Percentiles rank a stretch among this genome's conserved stretches.
phyloP scores from a whole-genome alignment of 352 stramenopile genomes.

The Phytophthora melonis region DNA sequence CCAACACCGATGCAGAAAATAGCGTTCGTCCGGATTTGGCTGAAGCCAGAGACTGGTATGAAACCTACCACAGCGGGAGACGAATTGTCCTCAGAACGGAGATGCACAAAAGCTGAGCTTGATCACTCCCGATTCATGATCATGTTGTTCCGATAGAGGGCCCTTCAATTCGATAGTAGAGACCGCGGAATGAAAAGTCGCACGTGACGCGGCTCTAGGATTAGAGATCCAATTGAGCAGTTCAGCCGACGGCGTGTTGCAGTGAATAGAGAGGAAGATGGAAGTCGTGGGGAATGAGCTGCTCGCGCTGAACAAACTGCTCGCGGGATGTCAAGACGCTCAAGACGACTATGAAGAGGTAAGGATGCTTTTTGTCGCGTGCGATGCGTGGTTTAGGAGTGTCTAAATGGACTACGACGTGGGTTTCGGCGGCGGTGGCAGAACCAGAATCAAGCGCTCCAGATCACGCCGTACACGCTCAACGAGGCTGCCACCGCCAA shows the following conservation, averaged over 20 bases:
- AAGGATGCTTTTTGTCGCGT: not conserved
- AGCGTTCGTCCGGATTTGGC: conserved; percentile 33
- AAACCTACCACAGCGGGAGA: conserved; percentile 19
- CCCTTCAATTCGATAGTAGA: not conserved
- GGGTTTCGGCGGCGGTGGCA: not conserved
- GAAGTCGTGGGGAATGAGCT: conserved; percentile 44
- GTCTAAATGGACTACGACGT: not conserved
- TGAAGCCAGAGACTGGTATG: conserved; percentile 7
- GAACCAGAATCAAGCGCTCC: conserved; percentile 19
- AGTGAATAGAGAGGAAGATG: conserved; percentile 21
- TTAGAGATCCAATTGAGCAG: conserved; percentile 14
- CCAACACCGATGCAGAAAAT: conserved; percentile 29
- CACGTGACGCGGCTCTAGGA: conserved; percentile 9
- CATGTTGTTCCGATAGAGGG: not conserved
- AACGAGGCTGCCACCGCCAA: conserved; percentile 22
- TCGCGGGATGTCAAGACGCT: conserved; percentile 33
- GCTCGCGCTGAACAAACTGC: conserved; percentile 45
- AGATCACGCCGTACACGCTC: conserved; percentile 40
- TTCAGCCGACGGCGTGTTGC: not conserved
- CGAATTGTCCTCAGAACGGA: conserved; percentile 2
- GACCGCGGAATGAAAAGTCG: conserved; percentile 34
- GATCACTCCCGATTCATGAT: not conserved
- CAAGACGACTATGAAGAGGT: conserved; percentile 42
- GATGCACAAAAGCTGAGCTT: conserved; percentile 2
- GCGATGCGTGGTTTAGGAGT: not conserved